Conservation (phyloP, 805 yeast species). For the Wickerhamomyces bovis region DNA sequence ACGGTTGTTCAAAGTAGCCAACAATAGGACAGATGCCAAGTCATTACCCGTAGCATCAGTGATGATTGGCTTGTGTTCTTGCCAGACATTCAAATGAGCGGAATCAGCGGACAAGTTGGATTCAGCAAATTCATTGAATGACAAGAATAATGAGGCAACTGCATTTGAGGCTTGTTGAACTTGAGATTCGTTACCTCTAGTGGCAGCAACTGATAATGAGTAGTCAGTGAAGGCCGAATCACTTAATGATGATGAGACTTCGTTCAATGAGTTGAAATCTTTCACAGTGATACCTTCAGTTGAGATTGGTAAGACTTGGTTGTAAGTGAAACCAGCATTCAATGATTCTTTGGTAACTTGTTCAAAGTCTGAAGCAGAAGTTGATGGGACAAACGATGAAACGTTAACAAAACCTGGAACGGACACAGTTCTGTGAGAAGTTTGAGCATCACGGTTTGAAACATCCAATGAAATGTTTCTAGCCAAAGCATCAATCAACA, state of each 20-base stretch:
- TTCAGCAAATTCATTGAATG: constrained; percentile 65
- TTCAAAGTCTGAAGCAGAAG: constrained; percentile 50
- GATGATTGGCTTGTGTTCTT: constrained; percentile 72
- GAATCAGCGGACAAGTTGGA: constrained; percentile 70
- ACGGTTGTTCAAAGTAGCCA: constrained; percentile 83
- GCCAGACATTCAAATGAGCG: constrained; percentile 80
- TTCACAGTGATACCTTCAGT: constrained; percentile 54
- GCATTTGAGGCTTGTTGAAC: constrained; percentile 54
- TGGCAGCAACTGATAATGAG: constrained; percentile 78
- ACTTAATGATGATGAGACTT: constrained; percentile 47
- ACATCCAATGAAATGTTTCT: constrained; percentile 63
- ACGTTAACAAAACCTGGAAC: constrained; percentile 86
- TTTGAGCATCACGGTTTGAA: constrained; percentile 77
- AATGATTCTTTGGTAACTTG: constrained; percentile 64
- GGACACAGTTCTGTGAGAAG: constrained; percentile 76
- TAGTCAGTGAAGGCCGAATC: constrained; percentile 73
- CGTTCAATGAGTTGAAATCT: constrained; percentile 58
- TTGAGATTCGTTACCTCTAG: constrained; percentile 57
- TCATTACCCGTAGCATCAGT: constrained; percentile 92
- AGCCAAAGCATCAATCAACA: constrained; percentile 89
- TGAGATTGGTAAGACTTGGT: constrained; percentile 72
- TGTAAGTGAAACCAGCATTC: constrained; percentile 84
- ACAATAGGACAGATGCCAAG: constrained; percentile 82
- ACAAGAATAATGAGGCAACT: constrained; percentile 78
- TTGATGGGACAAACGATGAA: constrained; percentile 70